Conservation (phyloP, 768 basidiomycete species). For the Phanerochaete sordida region DNA sequence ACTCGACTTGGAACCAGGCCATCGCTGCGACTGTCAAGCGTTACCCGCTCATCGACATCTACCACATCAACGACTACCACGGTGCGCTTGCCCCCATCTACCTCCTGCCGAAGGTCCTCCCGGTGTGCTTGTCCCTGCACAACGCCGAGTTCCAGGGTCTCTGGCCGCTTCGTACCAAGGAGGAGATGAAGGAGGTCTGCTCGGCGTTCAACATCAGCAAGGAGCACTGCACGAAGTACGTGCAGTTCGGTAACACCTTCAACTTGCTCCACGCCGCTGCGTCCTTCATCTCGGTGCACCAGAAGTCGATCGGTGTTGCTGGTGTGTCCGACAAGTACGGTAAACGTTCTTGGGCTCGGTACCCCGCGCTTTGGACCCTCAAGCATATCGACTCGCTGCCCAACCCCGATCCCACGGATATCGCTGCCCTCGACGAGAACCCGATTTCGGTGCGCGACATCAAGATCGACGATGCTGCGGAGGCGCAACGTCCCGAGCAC, state of each 20-base stretch:
- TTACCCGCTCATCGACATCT: constrained; percentile 84
- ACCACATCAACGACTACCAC: constrained; percentile 95
- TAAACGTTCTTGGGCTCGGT: constrained; percentile 94
- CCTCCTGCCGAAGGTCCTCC: constrained; percentile 86
- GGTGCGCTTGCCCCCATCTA: constrained; percentile 90
- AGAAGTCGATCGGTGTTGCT: constrained; percentile 90
- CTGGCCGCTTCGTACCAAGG: constrained; percentile 94
- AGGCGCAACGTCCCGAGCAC: constrained; percentile 85
- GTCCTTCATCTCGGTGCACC: constrained; percentile 88
- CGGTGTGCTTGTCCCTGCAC: constrained; percentile 88
- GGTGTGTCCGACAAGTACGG: constrained; percentile 98
- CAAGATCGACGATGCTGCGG: constrained; percentile 73
- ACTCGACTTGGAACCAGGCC: constrained; percentile 97
- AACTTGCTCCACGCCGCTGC: constrained; percentile 93
- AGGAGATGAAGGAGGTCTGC: constrained; percentile 98
- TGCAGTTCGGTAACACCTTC: constrained; percentile 98
- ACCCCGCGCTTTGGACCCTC: constrained; percentile 93
- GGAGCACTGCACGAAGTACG: constrained; percentile 93
- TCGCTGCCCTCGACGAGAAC: constrained; percentile 84
- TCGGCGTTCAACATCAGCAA: constrained; percentile 98
- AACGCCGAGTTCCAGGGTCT: constrained; percentile 98
- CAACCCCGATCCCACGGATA: constrained; percentile 94
- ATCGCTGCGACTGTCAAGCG: constrained; percentile 90
- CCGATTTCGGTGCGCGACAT: constrained; percentile 70
- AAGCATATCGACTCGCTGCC: constrained; percentile 94